Base-by-base conservation (phyloP, 805 yeast genomes). In the Ogataea pignaliae region DNA sequence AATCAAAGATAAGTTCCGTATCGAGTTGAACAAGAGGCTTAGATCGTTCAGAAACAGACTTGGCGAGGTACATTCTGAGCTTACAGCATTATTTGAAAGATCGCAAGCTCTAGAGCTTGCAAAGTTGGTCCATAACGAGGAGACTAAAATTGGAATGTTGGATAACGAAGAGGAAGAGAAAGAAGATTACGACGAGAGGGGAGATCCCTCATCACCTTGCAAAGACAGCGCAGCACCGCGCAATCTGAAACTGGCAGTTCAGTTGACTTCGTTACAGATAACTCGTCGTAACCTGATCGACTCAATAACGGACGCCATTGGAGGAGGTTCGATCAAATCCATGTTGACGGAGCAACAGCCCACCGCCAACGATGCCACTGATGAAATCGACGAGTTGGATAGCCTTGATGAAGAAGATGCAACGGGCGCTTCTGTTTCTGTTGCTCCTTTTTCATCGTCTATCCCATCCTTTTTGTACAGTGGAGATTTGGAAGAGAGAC, bases 71-170 rank as follows among this genome's bases (percentile, higher is more conserved):
- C 57, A 68, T 18, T 51, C 60, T 17, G 60, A 64, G 39, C 58
- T 79, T 39, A 64, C 66, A 12, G 68, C 66, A 39, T 39, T 63
- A 18, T 54, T 56, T 29, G 90, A 84, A 59, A 72, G 85, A 41
- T 69, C 82, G 1, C 90, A 84, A 57, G 81, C 88, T 1, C 63
- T 79, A 52, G 73, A 73, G 48, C 56, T 80, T 47, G 87, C 86
- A 0, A 70, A 75, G 44, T 51, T 76, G 15, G 87, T 79, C 0
- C 79, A 81, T 46, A 71, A 67, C 36, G 81, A 79, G 50, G 88
- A 65, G 45, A 47, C 51, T 8, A 46, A 53, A 36, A 56, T 56
- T 37, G 15, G 44, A 3, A 46, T 41, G 3, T 46, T 47, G 12
- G 36, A 39, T 9, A 21, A 36, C 11, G 47, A 39, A 29, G 44